phyloP scores from a whole-genome alignment of 192 early-diverging fungal genomes.

The Backusella circina region DNA sequence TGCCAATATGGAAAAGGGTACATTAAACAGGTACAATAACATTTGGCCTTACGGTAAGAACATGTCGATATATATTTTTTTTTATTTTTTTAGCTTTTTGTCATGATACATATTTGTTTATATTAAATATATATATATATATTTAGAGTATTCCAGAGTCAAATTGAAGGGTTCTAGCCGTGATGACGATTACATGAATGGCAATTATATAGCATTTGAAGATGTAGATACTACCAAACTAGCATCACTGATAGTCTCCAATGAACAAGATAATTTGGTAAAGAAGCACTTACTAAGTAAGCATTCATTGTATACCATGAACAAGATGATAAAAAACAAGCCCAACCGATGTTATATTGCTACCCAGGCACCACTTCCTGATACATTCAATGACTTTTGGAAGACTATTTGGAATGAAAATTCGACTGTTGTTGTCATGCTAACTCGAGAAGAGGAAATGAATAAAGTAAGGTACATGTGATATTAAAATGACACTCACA shows the following conservation, averaged over 20 bases:
- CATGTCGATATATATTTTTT: too few relatives aligned
- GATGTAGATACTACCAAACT: slow-evolving; percentile 3
- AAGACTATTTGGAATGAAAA: slow-evolving; percentile 83
- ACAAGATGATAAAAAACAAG: not conserved
- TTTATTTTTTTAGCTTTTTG: slow-evolving; percentile 14
- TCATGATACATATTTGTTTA: not conserved
- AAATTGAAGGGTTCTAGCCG: slow-evolving; percentile 1
- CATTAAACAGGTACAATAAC: slow-evolving; percentile 76
- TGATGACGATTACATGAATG: slow-evolving; percentile 47
- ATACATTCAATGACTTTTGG: slow-evolving; percentile 85
- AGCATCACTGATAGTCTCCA: slow-evolving; percentile 18
- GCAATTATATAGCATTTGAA: slow-evolving; percentile 55
- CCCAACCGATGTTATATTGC: slow-evolving; percentile 63
- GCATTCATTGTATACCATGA: not conserved
- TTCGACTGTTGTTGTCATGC: slow-evolving; percentile 75
- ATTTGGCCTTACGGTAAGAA: slow-evolving; percentile 70
- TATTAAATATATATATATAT: not conserved
- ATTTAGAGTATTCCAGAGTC: slow-evolving; percentile 30
- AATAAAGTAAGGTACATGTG: not conserved
- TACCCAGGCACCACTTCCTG: slow-evolving; percentile 80
- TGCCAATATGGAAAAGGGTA: slow-evolving; percentile 68
- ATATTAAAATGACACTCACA: not conserved
- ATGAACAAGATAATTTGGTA: slow-evolving; percentile 1
- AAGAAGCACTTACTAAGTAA: slow-evolving; percentile 12
- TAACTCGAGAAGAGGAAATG: slow-evolving; percentile 58